These are phyloP conservation scores for Cercis canadensis DNA, from an alignment of 306 rosid species.

Conservation along the genomic window DNA sequence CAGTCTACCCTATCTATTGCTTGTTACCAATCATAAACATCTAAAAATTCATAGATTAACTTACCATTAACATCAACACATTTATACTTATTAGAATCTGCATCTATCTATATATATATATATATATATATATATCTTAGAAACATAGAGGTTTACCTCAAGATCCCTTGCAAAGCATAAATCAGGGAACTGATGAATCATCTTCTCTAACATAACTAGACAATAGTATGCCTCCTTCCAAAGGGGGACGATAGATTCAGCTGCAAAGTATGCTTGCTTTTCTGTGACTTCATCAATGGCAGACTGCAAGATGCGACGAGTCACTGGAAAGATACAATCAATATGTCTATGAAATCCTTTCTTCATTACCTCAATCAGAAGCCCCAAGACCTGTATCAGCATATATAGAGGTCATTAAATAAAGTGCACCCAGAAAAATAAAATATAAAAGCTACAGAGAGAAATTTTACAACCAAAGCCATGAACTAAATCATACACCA, in stretches of 20 bases:
- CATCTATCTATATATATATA: too few species aligned
- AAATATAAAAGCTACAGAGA: not conserved
- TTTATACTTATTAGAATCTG: too few species aligned
- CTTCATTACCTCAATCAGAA: slow-evolving; percentile 72
- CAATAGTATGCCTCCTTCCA: slow-evolving; percentile 94
- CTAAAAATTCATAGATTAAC: slow-evolving; percentile 12
- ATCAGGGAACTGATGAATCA: slow-evolving; percentile 63
- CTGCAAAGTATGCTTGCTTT: slow-evolving; percentile 44
- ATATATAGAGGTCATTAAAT: slow-evolving; percentile 35
- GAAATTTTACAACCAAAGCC: not conserved
- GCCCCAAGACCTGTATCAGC: slow-evolving; percentile 73
- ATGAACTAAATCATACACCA: slow-evolving; percentile 10
- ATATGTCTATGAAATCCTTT: slow-evolving; percentile 60
- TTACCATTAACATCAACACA: slow-evolving; percentile 3
- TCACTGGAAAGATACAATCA: slow-evolving; percentile 58
- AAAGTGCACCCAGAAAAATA: slow-evolving; percentile 15
- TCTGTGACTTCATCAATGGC: slow-evolving; percentile 49
- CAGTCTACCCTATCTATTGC: too few species aligned
- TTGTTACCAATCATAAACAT: slow-evolving; percentile 12
- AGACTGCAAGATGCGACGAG: slow-evolving; percentile 56
- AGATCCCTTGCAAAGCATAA: slow-evolving; percentile 65
- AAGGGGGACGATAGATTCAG: slow-evolving; percentile 57
- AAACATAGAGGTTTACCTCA: slow-evolving; percentile 54
- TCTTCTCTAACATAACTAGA: slow-evolving; percentile 84
- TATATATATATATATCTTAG: slow-evolving; percentile 9